Evolutionary conservation across 441 rosid genomes (phyloP), one percentile per base, ranked within the genome.

Genomic region (Breynia disticha): DNA sequence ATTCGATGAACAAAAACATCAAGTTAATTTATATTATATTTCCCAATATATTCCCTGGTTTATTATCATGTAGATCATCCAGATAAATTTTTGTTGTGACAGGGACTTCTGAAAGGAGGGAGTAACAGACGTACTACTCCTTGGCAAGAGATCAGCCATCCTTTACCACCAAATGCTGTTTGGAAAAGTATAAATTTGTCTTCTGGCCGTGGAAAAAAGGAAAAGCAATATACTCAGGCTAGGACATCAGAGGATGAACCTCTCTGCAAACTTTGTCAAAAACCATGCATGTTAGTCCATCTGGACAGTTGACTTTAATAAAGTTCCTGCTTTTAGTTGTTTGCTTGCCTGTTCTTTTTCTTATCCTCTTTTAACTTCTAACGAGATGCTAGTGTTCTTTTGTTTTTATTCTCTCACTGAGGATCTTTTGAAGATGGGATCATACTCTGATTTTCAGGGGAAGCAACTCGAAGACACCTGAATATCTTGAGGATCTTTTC

Each of bases 181-280:
- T 88, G 94, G 95, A 86, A 78, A 75, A 79, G 57, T 68, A 79
- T 86, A 67, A 63, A 60, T 67, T 71, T 88, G 53, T 71, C 72
- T 44, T 55, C 72, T 62, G 70, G 82, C 51, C 63, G 61, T 62
- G 58, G 72, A 53, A 81, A 69, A 72, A 86, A 81, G 73, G 94
- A 86, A 69, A 88, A 72, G 57, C 81, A 78, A 70, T 91, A 84
- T 51, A 71, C 78, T 53, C 98, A 91, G 80, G 95, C 81, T 55
- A 88, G 98, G 98, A 76, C 74, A 52, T 48, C 63, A 56, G 63
- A 51, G 48, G 75, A 70, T 48, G 93, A 81, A 70, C 98, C 98
- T 51, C 98, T 91, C 52, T 91, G 98, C 67, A 91, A 91, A 76
- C 87, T 86, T 61, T 91, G 97, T 68, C 98, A 91, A 75, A 66